phyloP scores from a whole-genome alignment of 2,329 filamentous ascomycete genomes.

The Aspergillus aculeatinus region DNA sequence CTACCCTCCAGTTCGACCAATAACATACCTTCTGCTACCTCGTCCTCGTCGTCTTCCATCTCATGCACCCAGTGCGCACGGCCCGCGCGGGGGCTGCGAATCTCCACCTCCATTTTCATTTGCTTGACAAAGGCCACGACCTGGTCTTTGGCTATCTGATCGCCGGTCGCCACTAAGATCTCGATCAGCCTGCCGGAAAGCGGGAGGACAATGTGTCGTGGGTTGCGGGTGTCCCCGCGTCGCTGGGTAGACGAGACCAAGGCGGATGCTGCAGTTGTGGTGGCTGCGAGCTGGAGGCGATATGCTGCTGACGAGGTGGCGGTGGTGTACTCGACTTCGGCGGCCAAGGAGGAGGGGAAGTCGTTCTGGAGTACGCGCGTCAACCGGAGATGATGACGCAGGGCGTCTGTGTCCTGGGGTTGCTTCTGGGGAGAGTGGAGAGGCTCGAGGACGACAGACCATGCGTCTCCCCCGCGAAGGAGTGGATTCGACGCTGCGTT shows the following conservation, averaged over 20 bases:
- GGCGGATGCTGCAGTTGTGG: conserved; percentile 47
- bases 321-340: conserved; percentile 53
- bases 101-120: conserved; percentile 70
- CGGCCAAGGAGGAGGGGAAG: conserved; percentile 56
- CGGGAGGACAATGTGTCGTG: conserved; percentile 55
- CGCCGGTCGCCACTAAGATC: conserved; percentile 55
- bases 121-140: conserved; percentile 61
- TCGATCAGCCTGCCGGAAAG: conserved; percentile 62
- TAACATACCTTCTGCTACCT: conserved; percentile 57
- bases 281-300: conserved; percentile 48
- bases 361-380: conserved; percentile 58
- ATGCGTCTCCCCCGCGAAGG: conserved; percentile 60
- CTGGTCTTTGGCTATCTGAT: conserved; percentile 52
- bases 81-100: conserved; percentile 52
- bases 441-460: conserved; percentile 52
- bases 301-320: conserved; percentile 42
- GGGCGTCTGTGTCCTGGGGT: conserved; percentile 18
- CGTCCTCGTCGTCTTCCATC: conserved; percentile 51
- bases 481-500: conserved; percentile 42
- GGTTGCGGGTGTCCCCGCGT: conserved; percentile 51
- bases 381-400: conserved; percentile 54
- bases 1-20: conserved; percentile 49
- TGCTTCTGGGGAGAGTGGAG: conserved; percentile 16
- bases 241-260: conserved; percentile 44
- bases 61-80: conserved; percentile 53